Conservation (phyloP, 257 asterid genomes). For the Scutellaria minor region DNA sequence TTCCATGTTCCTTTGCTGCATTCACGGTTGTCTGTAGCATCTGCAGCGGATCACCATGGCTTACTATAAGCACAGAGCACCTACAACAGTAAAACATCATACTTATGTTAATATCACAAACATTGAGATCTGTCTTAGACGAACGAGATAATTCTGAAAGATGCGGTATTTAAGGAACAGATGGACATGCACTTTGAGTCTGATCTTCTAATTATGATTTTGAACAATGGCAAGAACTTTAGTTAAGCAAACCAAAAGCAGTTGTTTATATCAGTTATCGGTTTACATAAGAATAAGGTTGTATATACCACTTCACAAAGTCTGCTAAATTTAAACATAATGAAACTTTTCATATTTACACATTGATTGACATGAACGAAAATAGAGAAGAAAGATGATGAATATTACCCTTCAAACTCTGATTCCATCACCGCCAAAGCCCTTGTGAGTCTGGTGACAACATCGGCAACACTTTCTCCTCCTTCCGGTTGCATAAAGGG, state of each 20-base stretch:
- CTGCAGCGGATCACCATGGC: conserved; percentile 99
- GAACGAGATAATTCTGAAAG: background rate
- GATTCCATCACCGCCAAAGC: conserved; percentile 71
- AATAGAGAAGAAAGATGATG: background rate
- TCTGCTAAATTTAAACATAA: conserved; percentile 8
- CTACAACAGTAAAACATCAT: conserved; percentile 44
- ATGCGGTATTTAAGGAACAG: background rate
- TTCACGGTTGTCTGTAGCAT: conserved; percentile 75
- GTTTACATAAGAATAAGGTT: background rate
- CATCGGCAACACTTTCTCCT: conserved; percentile 98
- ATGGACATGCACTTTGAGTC: background rate
- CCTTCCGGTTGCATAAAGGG: conserved; percentile 92
- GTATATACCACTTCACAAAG: background rate
- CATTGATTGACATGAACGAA: conserved; percentile 15
- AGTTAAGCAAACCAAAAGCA: background rate
- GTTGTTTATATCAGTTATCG: background rate
- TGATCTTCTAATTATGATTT: background rate
- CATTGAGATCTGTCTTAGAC: background rate
- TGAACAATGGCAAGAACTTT: background rate
- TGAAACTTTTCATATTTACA: background rate
- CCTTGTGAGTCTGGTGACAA: conserved; percentile 72
- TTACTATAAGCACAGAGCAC: conserved; percentile 74
- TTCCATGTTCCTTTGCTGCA: conserved; percentile 50
- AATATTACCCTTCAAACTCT: conserved; percentile 65
- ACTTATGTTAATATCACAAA: conserved; percentile 20